phyloP scores from a whole-genome alignment of 768 basidiomycete species.

The Rhodotorula taiwanensis region DNA sequence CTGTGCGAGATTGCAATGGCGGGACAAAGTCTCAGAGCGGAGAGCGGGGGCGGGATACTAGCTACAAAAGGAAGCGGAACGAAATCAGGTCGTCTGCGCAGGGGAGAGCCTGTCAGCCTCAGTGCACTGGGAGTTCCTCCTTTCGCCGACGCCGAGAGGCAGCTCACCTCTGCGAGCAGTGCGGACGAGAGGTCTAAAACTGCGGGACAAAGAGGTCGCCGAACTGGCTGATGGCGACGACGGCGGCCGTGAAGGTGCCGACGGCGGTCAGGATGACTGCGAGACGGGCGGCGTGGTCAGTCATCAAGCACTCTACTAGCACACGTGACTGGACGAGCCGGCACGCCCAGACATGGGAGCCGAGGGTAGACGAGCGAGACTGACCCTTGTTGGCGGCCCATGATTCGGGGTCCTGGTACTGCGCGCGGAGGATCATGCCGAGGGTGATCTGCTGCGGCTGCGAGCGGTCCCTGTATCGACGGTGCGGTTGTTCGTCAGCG shows the following conservation, averaged over 20 bases:
- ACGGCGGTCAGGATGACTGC: conserved; percentile 16
- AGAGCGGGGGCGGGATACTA: neutral
- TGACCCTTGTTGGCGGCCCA: conserved; percentile 26
- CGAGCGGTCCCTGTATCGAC: neutral
- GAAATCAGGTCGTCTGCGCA: no score
- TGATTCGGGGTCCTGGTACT: conserved; percentile 24
- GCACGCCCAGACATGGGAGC: no score
- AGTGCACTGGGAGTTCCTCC: no score
- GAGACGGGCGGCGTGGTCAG: neutral
- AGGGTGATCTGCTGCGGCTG: conserved; percentile 20
- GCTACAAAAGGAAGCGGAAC: neutral
- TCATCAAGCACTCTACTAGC: neutral
- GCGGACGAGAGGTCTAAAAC: no score
- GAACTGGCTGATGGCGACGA: conserved; percentile 24
- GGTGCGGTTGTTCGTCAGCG: no score
- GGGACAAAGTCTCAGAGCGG: no score
- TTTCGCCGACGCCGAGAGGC: no score
- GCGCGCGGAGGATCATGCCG: conserved; percentile 5
- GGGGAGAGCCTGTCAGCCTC: no score
- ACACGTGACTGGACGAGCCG: no score
- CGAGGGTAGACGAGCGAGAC: neutral
- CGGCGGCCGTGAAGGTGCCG: conserved; percentile 19
- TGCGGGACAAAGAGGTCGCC: conserved; percentile 29
- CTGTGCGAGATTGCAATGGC: neutral
- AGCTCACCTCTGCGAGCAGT: no score